These are phyloP conservation scores for Botrytis squamosa DNA, from an alignment of 2,329 filamentous ascomycete species.

Conservation along the genomic window DNA sequence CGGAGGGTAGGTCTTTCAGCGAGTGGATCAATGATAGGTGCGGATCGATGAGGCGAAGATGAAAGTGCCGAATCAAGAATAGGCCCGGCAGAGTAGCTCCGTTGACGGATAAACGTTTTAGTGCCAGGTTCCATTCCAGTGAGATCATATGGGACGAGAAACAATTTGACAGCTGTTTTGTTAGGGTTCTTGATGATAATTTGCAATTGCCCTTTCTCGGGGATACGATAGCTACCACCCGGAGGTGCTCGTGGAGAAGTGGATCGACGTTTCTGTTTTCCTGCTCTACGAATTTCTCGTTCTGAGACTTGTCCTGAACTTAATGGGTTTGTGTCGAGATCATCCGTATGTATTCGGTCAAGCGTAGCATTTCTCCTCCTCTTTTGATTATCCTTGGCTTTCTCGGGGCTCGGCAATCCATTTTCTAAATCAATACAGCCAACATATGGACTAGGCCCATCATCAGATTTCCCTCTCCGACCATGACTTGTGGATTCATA, in stretches of 20 bases:
- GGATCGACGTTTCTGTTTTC: constrained; percentile 60
- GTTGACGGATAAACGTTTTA: constrained; percentile 93
- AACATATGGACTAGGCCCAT: constrained; percentile 94
- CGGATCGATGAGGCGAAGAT: constrained; percentile 27
- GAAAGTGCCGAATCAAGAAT: constrained; percentile 60
- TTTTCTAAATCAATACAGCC: constrained; percentile 90
- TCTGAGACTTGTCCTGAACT: constrained; percentile 33
- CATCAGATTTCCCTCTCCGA: constrained; percentile 61
- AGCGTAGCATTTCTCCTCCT: constrained; percentile 36
- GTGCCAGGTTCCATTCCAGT: constrained; percentile 89
- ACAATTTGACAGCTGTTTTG: constrained; percentile 95
- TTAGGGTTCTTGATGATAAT: constrained; percentile 98
- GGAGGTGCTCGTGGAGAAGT: constrained; percentile 67
- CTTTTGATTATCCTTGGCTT: constrained; percentile 44
- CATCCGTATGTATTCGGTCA: constrained; percentile 26
- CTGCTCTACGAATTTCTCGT: constrained; percentile 46
- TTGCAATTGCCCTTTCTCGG: constrained; percentile 88
- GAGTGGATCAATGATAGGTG: constrained; percentile 27
- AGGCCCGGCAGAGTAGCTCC: constrained; percentile 85
- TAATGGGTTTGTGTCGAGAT: constrained; percentile 31
- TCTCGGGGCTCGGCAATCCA: constrained; percentile 57
- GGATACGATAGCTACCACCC: constrained; percentile 90
- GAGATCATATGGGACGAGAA: constrained; percentile 89
- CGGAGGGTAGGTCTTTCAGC: constrained; percentile 71
- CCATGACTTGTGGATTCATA: constrained; percentile 69